Base-by-base conservation (phyloP, 805 yeast genomes). In the Wickerhamomyces rabaulensis region DNA sequence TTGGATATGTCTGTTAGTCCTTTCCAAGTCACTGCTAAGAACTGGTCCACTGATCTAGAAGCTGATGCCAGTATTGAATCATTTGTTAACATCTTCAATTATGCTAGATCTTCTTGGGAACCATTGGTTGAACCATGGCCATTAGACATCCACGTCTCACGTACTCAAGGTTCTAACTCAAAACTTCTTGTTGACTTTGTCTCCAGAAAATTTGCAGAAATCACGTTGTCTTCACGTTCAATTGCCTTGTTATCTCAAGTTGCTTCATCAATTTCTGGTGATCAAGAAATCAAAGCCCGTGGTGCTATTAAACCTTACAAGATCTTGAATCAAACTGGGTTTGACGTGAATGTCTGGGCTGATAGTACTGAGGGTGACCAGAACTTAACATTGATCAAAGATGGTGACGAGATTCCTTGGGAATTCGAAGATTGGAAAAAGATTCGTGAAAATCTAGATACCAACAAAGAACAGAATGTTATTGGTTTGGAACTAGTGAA, bases 371-470 rank as follows among this genome's bases (percentile, higher is more conserved):
- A 64, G 2, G 60, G 52, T 23, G 54, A 52, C 13, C 44, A 49
- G 9, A 56, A 54, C 1, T 27, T 65, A 15, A 69, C 74, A 0
- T 35, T 56, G 0, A 59, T 87, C 15, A 63, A 68, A 36, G 71
- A 80, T 43, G 76, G 77, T 2, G 79, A 76, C 6, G 63, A 65
- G 4, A 61, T 78, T 5, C 84, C 87, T 1, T 94, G 98, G 97
- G 82, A 90, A 37, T 95, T 95, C 69, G 96, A 91, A 57, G 97
- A 92, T 60, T 94, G 98, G 97, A 74, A 87, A 51, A 74, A 75
- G 26, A 77, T 90, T 21, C 82, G 99, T 64, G 96, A 92, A 58
- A 80, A 81, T 46, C 68, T 91, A 46, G 82, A 79, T 50, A 78
- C 84, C 4, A 84, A 84, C 46, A 79, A 75, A 38, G 78, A 75